Conservation (phyloP, 805 yeast genomes). For the Metschnikowia amazonensis region DNA sequence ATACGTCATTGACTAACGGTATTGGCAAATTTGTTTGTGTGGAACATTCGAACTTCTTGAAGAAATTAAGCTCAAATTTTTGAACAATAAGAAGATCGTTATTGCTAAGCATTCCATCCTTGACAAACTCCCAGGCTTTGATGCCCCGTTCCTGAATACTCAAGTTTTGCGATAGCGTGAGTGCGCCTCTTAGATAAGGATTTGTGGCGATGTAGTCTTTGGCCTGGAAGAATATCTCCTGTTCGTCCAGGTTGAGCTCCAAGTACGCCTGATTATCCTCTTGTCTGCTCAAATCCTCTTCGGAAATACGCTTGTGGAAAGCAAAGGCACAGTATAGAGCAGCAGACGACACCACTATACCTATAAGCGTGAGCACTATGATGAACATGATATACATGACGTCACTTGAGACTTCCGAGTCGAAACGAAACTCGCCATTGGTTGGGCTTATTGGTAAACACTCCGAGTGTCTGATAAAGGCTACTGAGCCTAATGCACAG, state of each 20-base stretch:
- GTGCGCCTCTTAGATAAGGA: conserved; percentile 39
- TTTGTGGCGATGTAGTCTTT: conserved; percentile 42
- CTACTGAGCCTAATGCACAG: background rate
- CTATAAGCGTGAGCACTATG: conserved; percentile 5
- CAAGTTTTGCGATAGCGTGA: conserved; percentile 56
- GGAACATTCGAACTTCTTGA: conserved; percentile 58
- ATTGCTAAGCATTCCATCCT: conserved; percentile 51
- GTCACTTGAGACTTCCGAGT: conserved; percentile 1
- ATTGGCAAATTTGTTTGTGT: conserved; percentile 81
- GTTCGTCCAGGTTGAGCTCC: conserved; percentile 63
- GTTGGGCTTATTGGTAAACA: background rate
- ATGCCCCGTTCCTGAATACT: conserved; percentile 84
- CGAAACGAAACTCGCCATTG: background rate
- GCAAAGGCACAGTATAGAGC: conserved; percentile 5
- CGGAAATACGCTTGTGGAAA: conserved; percentile 3
- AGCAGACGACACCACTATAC: conserved; percentile 2
- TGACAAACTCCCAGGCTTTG: conserved; percentile 82
- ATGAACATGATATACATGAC: background rate
- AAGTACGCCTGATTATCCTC: conserved; percentile 19
- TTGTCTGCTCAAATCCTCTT: conserved; percentile 8
- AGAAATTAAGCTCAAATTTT: conserved; percentile 57
- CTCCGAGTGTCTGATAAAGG: background rate
- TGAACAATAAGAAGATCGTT: conserved; percentile 60
- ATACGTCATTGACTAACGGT: conserved; percentile 77
- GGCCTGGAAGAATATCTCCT: conserved; percentile 64